These are phyloP conservation scores for Phaeosphaeria sp. DNA, from an alignment of 2,329 filamentous ascomycete species.

Conservation along the genomic window DNA sequence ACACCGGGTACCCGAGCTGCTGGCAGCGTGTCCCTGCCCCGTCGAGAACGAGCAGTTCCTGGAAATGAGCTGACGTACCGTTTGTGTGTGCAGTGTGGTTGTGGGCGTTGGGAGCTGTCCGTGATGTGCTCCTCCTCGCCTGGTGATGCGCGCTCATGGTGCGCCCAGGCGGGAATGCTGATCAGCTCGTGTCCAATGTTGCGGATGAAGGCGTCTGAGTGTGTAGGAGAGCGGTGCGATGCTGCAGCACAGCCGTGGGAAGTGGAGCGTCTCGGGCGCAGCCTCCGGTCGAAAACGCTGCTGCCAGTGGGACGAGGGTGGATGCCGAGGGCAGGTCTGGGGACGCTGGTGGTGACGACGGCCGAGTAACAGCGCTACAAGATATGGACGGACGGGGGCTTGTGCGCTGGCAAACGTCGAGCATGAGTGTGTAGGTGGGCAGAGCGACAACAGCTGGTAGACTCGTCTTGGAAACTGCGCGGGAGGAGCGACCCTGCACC, in stretches of 20 bases:
- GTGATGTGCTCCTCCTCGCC: slow-evolving; percentile 46
- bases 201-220: slow-evolving; percentile 8
- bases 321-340: slow-evolving; percentile 26
- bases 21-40: neutral
- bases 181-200: slow-evolving; percentile 36
- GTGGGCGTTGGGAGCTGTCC: slow-evolving; percentile 35
- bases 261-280: slow-evolving; percentile 24
- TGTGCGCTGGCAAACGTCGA: slow-evolving; percentile 17
- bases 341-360: slow-evolving; percentile 18
- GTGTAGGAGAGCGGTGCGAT: slow-evolving; percentile 20
- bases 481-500: slow-evolving; percentile 19
- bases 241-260: slow-evolving; percentile 17
- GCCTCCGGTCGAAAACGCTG: slow-evolving; percentile 37
- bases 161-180: slow-evolving; percentile 41
- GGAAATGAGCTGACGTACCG: slow-evolving; percentile 25
- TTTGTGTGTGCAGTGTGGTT: slow-evolving; percentile 21
- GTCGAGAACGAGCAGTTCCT: neutral
- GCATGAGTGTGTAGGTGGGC: slow-evolving; percentile 20
- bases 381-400: slow-evolving; percentile 5
- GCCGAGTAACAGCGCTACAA: slow-evolving; percentile 7
- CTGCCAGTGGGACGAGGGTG: slow-evolving; percentile 25
- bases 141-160: slow-evolving; percentile 49
- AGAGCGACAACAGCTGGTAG: slow-evolving; percentile 15
- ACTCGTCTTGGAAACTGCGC: slow-evolving; percentile 21
- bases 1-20: slow-evolving; percentile 1